Evolutionary conservation across 2,329 filamentous ascomycete genomes (phyloP).

Genomic region (Coleophoma crateriformis): DNA sequence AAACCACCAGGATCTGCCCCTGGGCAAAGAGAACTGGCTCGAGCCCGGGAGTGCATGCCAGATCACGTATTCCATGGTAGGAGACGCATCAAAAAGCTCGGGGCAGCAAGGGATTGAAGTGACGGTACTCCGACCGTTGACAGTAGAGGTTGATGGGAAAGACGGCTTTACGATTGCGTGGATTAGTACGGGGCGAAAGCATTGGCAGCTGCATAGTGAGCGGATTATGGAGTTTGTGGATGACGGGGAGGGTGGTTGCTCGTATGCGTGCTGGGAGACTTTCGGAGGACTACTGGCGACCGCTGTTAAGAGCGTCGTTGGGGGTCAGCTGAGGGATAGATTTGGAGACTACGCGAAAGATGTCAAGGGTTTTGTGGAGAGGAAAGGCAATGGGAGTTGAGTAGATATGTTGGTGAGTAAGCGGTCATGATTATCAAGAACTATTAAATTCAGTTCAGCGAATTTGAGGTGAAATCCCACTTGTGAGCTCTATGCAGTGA

Average conservation of each 20-base stretch:
- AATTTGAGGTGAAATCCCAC: no score
- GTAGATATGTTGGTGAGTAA: no score
- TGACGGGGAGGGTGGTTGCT: slow-evolving; percentile 25
- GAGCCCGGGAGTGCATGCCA: slow-evolving; percentile 6
- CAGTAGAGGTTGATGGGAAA: slow-evolving; percentile 15
- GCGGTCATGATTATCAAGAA: no score
- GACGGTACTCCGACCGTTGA: slow-evolving; percentile 2
- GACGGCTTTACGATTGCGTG: slow-evolving; percentile 34
- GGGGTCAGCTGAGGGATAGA: slow-evolving; percentile 25
- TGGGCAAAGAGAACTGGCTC: slow-evolving; percentile 9
- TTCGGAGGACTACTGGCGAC: slow-evolving; percentile 34
- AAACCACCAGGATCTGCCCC: neutral
- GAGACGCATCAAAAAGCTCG: slow-evolving; percentile 11
- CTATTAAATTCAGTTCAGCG: no score
- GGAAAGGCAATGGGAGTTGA: no score
- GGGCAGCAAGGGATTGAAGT: slow-evolving; percentile 8
- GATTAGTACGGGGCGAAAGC: slow-evolving; percentile 26
- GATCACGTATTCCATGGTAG: slow-evolving; percentile 17
- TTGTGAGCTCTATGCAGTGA: no score
- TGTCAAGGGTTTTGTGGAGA: slow-evolving; percentile 27
- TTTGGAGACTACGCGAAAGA: slow-evolving; percentile 34
- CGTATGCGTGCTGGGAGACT: slow-evolving; percentile 40
- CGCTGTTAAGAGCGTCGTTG: slow-evolving; percentile 28
- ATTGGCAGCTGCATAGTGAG: slow-evolving; percentile 31
- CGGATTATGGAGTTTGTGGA: slow-evolving; percentile 38